Evolutionary conservation across 164 flowering plant species (phyloP), one percentile per base, ranked within the genome.

Genomic region (Macadamia integrifolia): DNA sequence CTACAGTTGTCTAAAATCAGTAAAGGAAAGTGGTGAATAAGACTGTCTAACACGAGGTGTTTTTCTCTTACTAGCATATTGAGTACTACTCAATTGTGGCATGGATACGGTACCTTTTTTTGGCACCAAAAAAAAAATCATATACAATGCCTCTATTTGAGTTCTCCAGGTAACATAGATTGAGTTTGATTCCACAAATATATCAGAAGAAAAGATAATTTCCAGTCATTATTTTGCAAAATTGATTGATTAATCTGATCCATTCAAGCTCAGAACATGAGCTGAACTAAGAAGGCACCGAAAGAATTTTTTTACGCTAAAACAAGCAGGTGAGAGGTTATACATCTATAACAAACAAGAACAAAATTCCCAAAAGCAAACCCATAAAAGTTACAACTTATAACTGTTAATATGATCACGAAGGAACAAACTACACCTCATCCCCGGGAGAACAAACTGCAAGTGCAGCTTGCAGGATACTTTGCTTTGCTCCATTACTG

Each of bases 401-500:
- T 43, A 13, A 30, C 23, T 60, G 52, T 8, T 29, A 7, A 9
- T 29, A 18, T 29, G 15, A 68, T n/a, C 1, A 32, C 12, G 50
- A 46, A 65, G 63, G 40, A 28, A 17, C 5, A 12, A 1, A 64
- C 12, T n/a, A 46, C 62, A 91, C 98, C 97, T 94, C 97, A 81
- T 94, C 97, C 43, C 93, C 95, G 7, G 97, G 97, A 14, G 97
- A 84, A 74, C 99, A 94, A 71, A 94, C 93, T 7, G 97, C 97
- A 65, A 88, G 82, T 23, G 87, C 80, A 23, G 95, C 92, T 76
- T 94, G 97, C 71, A 85, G 40, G 71, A 85, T 82, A 68, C 86
- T 76, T 72, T 94, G 99, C 77, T 94, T 92, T 62, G 99, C 99
- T 61, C 97, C 99, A 81, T 92, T 92, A 77, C 97, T 88, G 58